A percentile compares a stretch with the other conserved stretches of the same genome.
Evolutionary conservation across 2,329 filamentous ascomycete species (phyloP).

Genomic region (Phialemonium atrogriseum): DNA sequence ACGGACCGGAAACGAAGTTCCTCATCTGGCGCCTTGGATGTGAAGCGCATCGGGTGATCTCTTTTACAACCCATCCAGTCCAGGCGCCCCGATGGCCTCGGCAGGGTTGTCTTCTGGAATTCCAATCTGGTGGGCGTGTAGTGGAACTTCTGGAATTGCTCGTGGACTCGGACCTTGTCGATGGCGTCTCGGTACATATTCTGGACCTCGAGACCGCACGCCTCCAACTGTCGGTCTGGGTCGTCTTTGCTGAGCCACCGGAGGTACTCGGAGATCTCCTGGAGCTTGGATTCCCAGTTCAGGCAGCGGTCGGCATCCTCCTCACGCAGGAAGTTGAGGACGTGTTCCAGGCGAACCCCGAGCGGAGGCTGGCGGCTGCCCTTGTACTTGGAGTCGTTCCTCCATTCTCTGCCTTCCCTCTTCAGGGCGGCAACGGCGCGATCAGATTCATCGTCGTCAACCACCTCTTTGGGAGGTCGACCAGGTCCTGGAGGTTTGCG

Average conservation of each 20-base stretch:
- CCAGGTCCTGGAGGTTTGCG: too few species aligned
- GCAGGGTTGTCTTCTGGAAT: slow-evolving; percentile 14
- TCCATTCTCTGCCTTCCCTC: slow-evolving; percentile 14
- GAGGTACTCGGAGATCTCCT: slow-evolving; percentile 30
- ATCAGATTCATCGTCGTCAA: slow-evolving; percentile 1
- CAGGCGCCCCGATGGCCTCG: slow-evolving; percentile 19
- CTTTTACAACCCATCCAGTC: slow-evolving; percentile 5
- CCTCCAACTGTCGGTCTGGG: slow-evolving; percentile 13
- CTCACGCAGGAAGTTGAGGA: slow-evolving; percentile 38
- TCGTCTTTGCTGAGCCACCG: slow-evolving; percentile 20
- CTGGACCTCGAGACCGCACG: slow-evolving; percentile 14
- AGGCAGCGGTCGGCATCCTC: slow-evolving; percentile 34
- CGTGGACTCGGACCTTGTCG: slow-evolving; percentile 24
- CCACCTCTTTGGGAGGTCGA: neutral
- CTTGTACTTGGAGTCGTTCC: slow-evolving; percentile 9
- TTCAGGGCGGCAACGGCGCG: slow-evolving; percentile 4
- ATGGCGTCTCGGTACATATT: slow-evolving; percentile 20
- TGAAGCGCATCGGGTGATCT: slow-evolving; percentile 8
- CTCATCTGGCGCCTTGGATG: slow-evolving; percentile 26
- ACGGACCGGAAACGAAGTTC: slow-evolving; percentile 21
- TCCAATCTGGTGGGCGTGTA: slow-evolving; percentile 19
- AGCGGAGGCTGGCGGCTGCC: slow-evolving; percentile 20
- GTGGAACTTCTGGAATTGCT: slow-evolving; percentile 25
- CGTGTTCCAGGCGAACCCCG: slow-evolving; percentile 20
- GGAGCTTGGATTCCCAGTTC: slow-evolving; percentile 28